phyloP scores from a whole-genome alignment of 2,329 filamentous ascomycete species.

The Diaporthe aspalathi region DNA sequence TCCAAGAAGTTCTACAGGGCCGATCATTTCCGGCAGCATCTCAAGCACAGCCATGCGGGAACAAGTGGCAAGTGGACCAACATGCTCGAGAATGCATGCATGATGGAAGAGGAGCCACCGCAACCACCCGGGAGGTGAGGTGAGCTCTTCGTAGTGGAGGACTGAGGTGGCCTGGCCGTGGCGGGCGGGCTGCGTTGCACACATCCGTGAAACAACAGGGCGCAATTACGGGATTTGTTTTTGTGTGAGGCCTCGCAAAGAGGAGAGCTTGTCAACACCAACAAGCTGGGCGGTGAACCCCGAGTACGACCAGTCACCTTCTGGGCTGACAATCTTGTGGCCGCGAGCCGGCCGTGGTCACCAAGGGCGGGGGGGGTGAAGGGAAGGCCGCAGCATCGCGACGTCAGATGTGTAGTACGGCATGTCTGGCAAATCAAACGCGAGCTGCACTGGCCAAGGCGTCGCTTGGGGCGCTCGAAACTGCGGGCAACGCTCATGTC shows the following conservation, averaged over 20 bases:
- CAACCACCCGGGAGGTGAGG: slow-evolving; percentile 48
- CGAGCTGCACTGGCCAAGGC: slow-evolving; percentile 6
- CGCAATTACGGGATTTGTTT: not conserved
- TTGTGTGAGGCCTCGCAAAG: not conserved
- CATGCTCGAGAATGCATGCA: slow-evolving; percentile 95
- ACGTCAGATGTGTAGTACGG: slow-evolving; percentile 1
- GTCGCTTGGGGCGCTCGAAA: slow-evolving; percentile 20
- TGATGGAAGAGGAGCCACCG: slow-evolving; percentile 85
- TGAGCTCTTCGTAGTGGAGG: not conserved
- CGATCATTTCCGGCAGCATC: slow-evolving; percentile 96
- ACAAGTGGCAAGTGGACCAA: slow-evolving; percentile 99
- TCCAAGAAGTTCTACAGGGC: slow-evolving; percentile 98
- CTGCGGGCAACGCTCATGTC: slow-evolving; percentile 2
- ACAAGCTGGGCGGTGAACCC: not conserved
- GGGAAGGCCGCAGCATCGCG: not conserved
- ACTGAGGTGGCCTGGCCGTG: not conserved
- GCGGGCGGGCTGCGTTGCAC: slow-evolving; percentile 15
- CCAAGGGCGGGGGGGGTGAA: not conserved
- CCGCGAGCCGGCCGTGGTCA: slow-evolving; percentile 8
- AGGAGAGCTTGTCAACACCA: slow-evolving; percentile 12
- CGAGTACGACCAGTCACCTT: slow-evolving; percentile 6
- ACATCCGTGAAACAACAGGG: slow-evolving; percentile 13
- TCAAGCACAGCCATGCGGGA: slow-evolving; percentile 97
- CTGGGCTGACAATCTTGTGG: slow-evolving; percentile 2
- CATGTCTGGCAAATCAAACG: not conserved